A percentile compares a stretch with the other conserved stretches of the same genome.
Conservation (phyloP, 148 eudicot genomes). For the Bassia scoparia region DNA sequence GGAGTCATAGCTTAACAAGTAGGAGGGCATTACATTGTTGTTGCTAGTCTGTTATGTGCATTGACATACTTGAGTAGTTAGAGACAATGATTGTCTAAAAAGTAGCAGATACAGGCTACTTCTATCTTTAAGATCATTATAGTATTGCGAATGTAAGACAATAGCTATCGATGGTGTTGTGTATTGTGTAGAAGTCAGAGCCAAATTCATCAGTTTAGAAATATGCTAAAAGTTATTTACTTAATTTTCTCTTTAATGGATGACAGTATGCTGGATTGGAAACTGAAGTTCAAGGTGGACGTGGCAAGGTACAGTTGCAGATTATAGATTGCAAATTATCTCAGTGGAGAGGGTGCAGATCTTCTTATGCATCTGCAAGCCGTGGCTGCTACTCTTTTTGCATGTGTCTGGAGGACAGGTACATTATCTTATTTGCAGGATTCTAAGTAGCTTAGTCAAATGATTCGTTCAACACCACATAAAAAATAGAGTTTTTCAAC, state of each 20-base stretch:
- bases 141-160: too few relatives aligned
- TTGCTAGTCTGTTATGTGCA: too few relatives aligned
- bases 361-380: conserved; percentile 25
- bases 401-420: conserved; percentile 99
- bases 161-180: too few relatives aligned
- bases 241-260: background rate
- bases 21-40: too few relatives aligned
- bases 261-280: conserved; percentile 81
- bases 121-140: too few relatives aligned
- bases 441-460: background rate
- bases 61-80: too few relatives aligned
- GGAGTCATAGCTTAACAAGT: too few relatives aligned
- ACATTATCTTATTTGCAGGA: conserved; percentile 1
- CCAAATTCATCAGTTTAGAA: background rate
- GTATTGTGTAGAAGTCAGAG: too few relatives aligned
- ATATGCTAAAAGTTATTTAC: conserved; percentile 6
- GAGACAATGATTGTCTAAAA: too few relatives aligned
- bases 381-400: conserved; percentile 95
- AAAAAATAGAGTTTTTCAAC: background rate
- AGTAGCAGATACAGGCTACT: too few relatives aligned
- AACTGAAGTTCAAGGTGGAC: conserved; percentile 76
- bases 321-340: conserved; percentile 75
- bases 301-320: conserved; percentile 95
- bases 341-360: conserved; percentile 34
- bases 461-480: background rate